Base-by-base conservation (phyloP, 2,329 filamentous ascomycete species). In the Ascochyta clinopodiicola region DNA sequence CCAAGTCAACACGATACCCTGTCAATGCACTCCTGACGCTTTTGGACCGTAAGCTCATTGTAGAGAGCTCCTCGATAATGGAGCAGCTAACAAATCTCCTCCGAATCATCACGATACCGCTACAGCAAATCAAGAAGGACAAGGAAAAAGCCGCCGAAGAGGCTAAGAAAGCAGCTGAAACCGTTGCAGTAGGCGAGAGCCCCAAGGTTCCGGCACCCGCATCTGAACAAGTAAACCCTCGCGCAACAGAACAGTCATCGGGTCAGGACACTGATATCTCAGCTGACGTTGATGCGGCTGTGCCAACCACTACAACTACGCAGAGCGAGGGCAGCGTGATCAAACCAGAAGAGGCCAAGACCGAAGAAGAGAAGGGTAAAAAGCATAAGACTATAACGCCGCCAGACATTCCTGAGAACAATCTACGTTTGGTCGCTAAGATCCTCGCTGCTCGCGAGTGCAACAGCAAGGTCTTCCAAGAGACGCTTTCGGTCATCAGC, bases 401-500 rank as follows among this genome's bases (percentile, higher is more conserved):
- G 27, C 95, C 95, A 0, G 83, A 93, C 39, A 88, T 99, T 50
- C 93, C 95, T 5, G 87, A 94, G 27, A 85, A 92, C 71, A 97
- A 98, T 72, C 84, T 99, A 52, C 91, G 90, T 55, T 82, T 98
- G 53, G 92, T 99, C n/a, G 91, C 98, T 66, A 95, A 95, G 73
- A 96, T 99, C 53, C 90, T 99, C 63, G 92, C 96, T 38, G 94
- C 94, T 60, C 89, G 93, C 44, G 95, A 99, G 76, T 99, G 95
- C 78, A 96, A 92, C 71, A 93, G 91, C 60, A 97, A 96, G 81
- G 98, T 95, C 0, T 99, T 99, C 83, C 91, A 95, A 72, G 96
- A 98, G 75, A 98, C 95, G 0, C 85, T 99, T 49, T 95, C 94
- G 15, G 96, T 96, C n/a, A 96, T 99, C 81, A 98, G 96, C 79